Evolutionary conservation across 2,329 filamentous ascomycete species (phyloP).

Genomic region (Thelonectria rubi): DNA sequence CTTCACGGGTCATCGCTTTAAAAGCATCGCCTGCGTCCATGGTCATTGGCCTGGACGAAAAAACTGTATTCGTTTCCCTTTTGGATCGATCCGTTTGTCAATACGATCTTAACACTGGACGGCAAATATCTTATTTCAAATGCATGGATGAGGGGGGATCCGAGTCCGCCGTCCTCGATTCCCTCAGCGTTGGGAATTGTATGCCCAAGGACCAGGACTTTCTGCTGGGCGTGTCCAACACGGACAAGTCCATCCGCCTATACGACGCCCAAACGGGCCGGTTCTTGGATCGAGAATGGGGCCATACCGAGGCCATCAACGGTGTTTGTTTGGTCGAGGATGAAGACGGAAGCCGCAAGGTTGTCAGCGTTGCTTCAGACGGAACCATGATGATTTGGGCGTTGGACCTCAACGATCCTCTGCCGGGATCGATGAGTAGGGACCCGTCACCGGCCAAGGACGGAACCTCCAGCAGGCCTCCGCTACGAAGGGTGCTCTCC

Average conservation of each 20-base stretch:
- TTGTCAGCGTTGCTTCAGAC: constrained; percentile 81
- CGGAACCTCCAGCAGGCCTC: constrained; percentile 68
- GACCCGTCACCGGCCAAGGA: constrained; percentile 66
- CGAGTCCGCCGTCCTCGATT: constrained; percentile 86
- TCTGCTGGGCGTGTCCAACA: constrained; percentile 88
- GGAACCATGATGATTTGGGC: constrained; percentile 86
- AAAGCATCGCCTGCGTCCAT: constrained; percentile 91
- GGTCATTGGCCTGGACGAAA: constrained; percentile 70
- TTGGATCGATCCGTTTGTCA: constrained; percentile 69
- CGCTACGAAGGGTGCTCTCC: constrained; percentile 85
- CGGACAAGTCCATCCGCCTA: constrained; percentile 92
- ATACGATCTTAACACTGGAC: constrained; percentile 73
- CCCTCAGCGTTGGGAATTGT: constrained; percentile 71
- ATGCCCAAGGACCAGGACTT: constrained; percentile 67
- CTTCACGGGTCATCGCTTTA: constrained; percentile 79
- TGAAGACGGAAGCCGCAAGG: constrained; percentile 62
- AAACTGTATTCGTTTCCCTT: constrained; percentile 66
- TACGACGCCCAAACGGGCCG: constrained; percentile 82
- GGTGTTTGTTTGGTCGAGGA: constrained; percentile 78
- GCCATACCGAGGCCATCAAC: constrained; percentile 93
- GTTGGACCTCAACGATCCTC: constrained; percentile 60
- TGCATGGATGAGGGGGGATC: constrained; percentile 80
- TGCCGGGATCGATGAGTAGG: constrained; percentile 53
- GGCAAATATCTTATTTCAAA: constrained; percentile 78
- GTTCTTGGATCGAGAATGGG: constrained; percentile 89